A percentile compares a stretch with the other conserved stretches of the same genome.
Evolutionary conservation across 2,329 filamentous ascomycete genomes (phyloP).

Genomic region (Xylariales sp.): DNA sequence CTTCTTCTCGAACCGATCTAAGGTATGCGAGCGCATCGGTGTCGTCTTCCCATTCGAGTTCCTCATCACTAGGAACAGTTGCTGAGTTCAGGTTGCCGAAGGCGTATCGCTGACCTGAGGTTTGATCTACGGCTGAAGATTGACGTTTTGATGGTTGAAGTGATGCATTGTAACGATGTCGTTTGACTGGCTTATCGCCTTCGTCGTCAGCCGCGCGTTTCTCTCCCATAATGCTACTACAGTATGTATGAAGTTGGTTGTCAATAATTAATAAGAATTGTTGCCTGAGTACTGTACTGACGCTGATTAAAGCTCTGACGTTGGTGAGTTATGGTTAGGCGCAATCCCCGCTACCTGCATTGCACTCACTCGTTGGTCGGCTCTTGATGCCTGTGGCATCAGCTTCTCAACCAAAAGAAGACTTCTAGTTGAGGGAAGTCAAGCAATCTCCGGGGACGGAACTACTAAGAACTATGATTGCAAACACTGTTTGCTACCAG

Average conservation of each 20-base stretch:
- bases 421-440: too few species aligned
- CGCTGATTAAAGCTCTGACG: too few species aligned
- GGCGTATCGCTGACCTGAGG: conserved; percentile 53
- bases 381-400: too few species aligned
- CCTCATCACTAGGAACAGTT: conserved; percentile 32
- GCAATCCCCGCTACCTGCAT: too few species aligned
- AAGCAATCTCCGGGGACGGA: too few species aligned
- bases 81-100: conserved; percentile 50
- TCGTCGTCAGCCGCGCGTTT: conserved; percentile 22
- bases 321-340: too few species aligned
- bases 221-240: conserved; percentile 13
- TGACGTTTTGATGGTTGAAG: conserved; percentile 10
- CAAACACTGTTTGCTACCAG: too few species aligned
- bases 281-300: too few species aligned
- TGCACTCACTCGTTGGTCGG: too few species aligned
- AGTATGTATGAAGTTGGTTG: background rate
- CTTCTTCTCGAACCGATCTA: conserved; percentile 62
- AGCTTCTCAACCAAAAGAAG: too few species aligned
- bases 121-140: conserved; percentile 35
- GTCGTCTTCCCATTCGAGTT: conserved; percentile 51
- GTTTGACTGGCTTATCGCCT: conserved; percentile 14
- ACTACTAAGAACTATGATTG: too few species aligned
- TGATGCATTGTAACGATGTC: conserved; percentile 14
- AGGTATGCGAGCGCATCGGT: conserved; percentile 55
- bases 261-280: too few species aligned